Evolutionary conservation across 2,329 filamentous ascomycete genomes (phyloP).

Genomic region (Ambrosiella beaveri): DNA sequence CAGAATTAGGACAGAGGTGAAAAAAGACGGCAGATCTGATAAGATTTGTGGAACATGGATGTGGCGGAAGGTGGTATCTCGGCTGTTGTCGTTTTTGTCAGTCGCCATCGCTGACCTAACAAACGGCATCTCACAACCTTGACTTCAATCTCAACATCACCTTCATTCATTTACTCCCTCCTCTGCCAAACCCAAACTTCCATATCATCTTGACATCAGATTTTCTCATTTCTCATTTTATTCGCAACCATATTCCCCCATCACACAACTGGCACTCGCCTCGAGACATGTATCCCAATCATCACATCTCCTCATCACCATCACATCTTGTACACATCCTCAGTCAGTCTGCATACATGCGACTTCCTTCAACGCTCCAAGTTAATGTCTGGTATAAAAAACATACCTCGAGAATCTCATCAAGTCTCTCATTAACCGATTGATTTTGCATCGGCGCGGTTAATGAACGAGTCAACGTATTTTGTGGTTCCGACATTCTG

Average conservation of each 20-base stretch:
- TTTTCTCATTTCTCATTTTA: neutral
- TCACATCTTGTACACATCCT: too few species aligned
- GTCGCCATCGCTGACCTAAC: neutral
- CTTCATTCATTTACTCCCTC: neutral
- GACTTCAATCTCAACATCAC: neutral
- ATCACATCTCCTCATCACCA: too few species aligned
- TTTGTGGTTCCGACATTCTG: neutral
- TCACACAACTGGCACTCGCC: too few species aligned
- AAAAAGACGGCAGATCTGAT: neutral
- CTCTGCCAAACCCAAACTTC: neutral
- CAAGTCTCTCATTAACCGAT: constrained; percentile 7
- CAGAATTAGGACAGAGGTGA: neutral
- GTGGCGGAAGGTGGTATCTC: neutral
- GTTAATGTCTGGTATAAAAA: neutral
- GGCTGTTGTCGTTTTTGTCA: neutral
- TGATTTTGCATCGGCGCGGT: neutral
- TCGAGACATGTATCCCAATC: too few species aligned
- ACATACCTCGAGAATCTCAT: constrained; percentile 10
- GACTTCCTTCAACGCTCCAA: neutral
- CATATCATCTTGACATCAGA: neutral
- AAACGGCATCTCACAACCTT: neutral
- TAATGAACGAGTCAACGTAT: neutral
- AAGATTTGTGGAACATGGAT: neutral
- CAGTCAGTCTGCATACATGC: too few species aligned
- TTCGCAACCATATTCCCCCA: too few species aligned